Percentiles rank a stretch among this genome's conserved stretches.
Conservation (phyloP, 305 asterid genomes). For the Fraxinus albicans region DNA sequence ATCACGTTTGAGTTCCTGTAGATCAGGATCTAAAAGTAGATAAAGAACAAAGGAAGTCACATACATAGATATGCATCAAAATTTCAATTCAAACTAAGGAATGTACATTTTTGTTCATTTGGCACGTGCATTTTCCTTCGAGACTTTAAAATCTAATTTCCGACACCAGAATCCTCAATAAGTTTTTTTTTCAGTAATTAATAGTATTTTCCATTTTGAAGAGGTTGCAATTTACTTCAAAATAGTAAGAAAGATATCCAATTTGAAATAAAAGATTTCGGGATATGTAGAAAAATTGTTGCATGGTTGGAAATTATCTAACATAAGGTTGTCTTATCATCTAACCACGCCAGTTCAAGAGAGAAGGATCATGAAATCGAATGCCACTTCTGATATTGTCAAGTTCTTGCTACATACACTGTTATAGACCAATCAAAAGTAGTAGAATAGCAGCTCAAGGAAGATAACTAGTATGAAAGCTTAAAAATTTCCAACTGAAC, state of each 20-base stretch:
- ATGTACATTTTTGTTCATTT: too few relatives aligned
- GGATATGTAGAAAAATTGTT: background rate
- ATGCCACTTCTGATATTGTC: background rate
- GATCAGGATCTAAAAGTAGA: too few relatives aligned
- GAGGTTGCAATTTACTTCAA: background rate
- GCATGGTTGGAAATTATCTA: background rate
- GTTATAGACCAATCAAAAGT: background rate
- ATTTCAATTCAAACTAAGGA: too few relatives aligned
- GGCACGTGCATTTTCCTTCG: too few relatives aligned
- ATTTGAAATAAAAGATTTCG: background rate
- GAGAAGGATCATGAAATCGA: background rate
- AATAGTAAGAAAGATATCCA: background rate
- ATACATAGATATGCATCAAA: too few relatives aligned
- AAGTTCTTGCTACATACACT: background rate
- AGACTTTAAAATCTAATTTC: too few relatives aligned
- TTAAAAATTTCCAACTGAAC: too few relatives aligned
- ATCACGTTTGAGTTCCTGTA: too few relatives aligned
- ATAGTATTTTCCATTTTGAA: background rate
- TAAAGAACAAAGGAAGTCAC: too few relatives aligned
- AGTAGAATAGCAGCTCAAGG: background rate
- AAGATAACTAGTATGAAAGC: background rate
- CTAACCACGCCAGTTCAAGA: background rate
- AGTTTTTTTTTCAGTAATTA: too few relatives aligned
- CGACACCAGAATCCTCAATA: background rate
- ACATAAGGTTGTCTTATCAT: background rate